Base-by-base conservation (phyloP, 345 rosid genomes). In the Fremontodendron californicum region DNA sequence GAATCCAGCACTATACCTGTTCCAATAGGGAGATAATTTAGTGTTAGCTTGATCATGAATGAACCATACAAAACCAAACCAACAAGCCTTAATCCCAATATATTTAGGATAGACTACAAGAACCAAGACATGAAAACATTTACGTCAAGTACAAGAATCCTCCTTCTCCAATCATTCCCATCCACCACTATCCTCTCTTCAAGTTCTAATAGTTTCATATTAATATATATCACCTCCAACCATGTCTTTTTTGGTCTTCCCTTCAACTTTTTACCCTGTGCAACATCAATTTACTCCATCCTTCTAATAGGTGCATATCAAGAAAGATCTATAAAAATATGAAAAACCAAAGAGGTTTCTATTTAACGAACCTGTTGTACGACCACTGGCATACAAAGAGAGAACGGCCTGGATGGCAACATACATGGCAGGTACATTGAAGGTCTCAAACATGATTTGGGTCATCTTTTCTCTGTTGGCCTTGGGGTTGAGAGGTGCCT, bases 391-490 rank as follows among this genome's bases (percentile, higher is more conserved):
- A 76, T 76, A 76, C 63, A 76, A 40, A 51, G 79, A 76, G 58
- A 76, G 90, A 39, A 94, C 98, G 16, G 96, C 98, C 85, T 94
- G 98, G 65, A 92, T 93, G 60, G 97, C 97, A 9, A 94, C 98
- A 80, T 94, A 92, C 97, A 94, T 94, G n/a, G 97, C 97, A 5
- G 98, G 98, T 11, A 94, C 84, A 51, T 93, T 93, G 84, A 93
- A 93, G 74, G 98, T 91, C 87, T 93, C 98, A 49, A 93, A 93
- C 98, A 93, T 93, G 81, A 91, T 93, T 61, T 93, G 98, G 55
- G 98, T 94, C 98, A 94, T 94, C 79, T 76, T 76, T 29, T 76
- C 79, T 37, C 79, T 65, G 35, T 76, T 76, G 49, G 78, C 78
- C 73, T 75, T 75, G 31, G 78, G 78, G 73, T 82, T 82, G 33